Percentiles rank a stretch among this genome's conserved stretches.
phyloP scores from a whole-genome alignment of 2,329 filamentous ascomycete species.

The Sporothrix brunneoviolacea region DNA sequence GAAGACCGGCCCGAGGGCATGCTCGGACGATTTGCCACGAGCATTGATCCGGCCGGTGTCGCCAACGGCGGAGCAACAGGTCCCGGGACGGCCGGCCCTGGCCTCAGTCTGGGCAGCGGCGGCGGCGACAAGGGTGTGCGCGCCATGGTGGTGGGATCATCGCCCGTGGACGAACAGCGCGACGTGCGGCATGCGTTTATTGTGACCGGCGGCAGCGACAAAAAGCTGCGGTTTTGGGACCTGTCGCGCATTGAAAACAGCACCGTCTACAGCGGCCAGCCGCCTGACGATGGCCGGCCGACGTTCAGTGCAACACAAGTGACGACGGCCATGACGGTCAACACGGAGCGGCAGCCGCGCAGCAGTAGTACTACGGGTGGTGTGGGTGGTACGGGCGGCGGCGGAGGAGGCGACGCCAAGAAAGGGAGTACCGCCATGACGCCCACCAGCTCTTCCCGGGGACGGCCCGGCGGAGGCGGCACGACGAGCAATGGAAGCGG shows the following conservation, averaged over 20 bases:
- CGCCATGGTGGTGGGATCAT: conserved; percentile 60
- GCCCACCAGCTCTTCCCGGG: conserved; percentile 32
- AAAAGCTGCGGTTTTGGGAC: conserved; percentile 93
- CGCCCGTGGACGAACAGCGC: conserved; percentile 42
- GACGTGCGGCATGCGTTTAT: conserved; percentile 77
- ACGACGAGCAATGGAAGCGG: conserved; percentile 20
- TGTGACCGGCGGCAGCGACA: conserved; percentile 81
- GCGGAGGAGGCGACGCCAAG: conserved; percentile 21
- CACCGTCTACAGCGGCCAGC: conserved; percentile 70
- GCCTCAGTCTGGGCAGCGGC: conserved; percentile 29
- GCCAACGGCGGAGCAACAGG: not conserved
- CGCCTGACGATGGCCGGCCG: conserved; percentile 63
- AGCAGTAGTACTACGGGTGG: too few species aligned
- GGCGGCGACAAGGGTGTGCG: conserved; percentile 62
- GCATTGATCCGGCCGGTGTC: conserved; percentile 55
- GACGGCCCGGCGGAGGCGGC: conserved; percentile 25
- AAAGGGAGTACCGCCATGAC: conserved; percentile 20
- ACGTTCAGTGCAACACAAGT: conserved; percentile 62
- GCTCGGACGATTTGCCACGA: conserved; percentile 75
- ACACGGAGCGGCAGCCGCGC: conserved; percentile 54
- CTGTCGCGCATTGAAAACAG: conserved; percentile 71
- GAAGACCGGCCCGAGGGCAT: conserved; percentile 83
- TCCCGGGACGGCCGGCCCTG: conserved; percentile 24
- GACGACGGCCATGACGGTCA: conserved; percentile 56
- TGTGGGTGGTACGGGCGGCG: conserved; percentile 24